A percentile compares a stretch with the other conserved stretches of the same genome.
Evolutionary conservation across 805 yeast species (phyloP).

Genomic region (Ascoidea asiatica): DNA sequence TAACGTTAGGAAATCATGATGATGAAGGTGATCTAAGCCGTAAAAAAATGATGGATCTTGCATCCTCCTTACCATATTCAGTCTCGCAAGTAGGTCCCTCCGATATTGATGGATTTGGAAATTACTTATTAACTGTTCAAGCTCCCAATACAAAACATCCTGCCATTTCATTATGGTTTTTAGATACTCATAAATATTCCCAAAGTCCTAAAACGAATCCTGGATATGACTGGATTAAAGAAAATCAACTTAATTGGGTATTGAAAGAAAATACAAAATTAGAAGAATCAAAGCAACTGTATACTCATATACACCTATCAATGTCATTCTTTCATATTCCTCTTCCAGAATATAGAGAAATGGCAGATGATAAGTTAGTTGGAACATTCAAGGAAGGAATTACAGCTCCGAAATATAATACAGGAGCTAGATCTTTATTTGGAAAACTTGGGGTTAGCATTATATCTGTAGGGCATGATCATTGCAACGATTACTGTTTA

Average conservation of each 20-base stretch:
- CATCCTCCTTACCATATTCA: constrained; percentile 53
- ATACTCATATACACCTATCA: constrained; percentile 35
- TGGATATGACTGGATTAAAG: constrained; percentile 82
- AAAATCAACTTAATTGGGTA: constrained; percentile 49
- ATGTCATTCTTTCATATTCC: constrained; percentile 97
- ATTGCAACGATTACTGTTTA: constrained; percentile 84
- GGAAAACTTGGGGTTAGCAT: constrained; percentile 60
- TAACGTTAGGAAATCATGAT: constrained; percentile 88
- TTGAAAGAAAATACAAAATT: constrained; percentile 20
- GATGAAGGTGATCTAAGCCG: constrained; percentile 68
- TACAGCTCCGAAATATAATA: constrained; percentile 63
- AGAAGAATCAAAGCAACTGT: constrained; percentile 18
- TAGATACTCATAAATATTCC: constrained; percentile 77
- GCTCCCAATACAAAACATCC: constrained; percentile 25
- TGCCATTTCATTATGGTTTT: constrained; percentile 51
- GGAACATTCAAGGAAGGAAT: constrained; percentile 64
- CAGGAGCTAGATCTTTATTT: constrained; percentile 49
- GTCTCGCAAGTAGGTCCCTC: constrained; percentile 49
- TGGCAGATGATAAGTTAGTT: constrained; percentile 21
- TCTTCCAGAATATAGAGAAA: constrained; percentile 62
- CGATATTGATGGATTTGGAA: constrained; percentile 71
- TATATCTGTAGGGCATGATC: constrained; percentile 86
- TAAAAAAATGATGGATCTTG: constrained; percentile 42
- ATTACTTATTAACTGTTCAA: constrained; percentile 46
- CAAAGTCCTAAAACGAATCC: constrained; percentile 49